These are phyloP conservation scores for Irpex sp. DNA, from an alignment of 1,284 basidiomycete species.

Conservation along the genomic window DNA sequence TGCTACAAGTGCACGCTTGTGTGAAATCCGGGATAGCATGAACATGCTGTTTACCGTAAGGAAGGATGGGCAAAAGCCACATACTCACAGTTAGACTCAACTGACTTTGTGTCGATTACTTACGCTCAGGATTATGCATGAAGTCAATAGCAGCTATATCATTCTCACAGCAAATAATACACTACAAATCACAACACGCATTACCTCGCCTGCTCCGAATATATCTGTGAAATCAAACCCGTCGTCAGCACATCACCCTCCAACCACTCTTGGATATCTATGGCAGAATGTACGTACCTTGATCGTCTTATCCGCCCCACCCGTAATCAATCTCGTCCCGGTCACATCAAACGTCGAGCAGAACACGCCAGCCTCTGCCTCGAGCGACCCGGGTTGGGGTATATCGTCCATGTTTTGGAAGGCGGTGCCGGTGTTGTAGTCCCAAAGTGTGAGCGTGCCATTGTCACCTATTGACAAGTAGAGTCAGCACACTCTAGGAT, in stretches of 20 bases:
- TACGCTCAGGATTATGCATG: too few relatives aligned
- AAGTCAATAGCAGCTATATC: not conserved
- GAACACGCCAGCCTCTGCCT: slow-evolving; percentile 94
- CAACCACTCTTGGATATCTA: too few relatives aligned
- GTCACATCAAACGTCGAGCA: slow-evolving; percentile 97
- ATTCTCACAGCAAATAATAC: not conserved
- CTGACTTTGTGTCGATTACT: too few relatives aligned
- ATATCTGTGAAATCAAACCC: too few relatives aligned
- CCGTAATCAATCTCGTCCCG: slow-evolving; percentile 92
- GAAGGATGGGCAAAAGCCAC: too few relatives aligned
- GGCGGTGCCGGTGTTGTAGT: slow-evolving; percentile 90
- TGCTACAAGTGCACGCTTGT: too few relatives aligned
- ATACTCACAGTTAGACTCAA: too few relatives aligned
- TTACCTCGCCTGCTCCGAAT: too few relatives aligned
- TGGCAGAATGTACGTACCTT: slow-evolving; percentile 51
- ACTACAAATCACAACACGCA: too few relatives aligned
- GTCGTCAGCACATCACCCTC: too few relatives aligned
- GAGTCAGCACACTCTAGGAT: not conserved
- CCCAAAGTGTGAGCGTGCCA: slow-evolving; percentile 88
- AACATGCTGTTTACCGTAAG: too few relatives aligned
- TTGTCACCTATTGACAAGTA: slow-evolving; percentile 65
- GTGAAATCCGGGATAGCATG: too few relatives aligned
- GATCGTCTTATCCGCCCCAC: slow-evolving; percentile 98
- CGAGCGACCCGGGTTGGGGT: slow-evolving; percentile 94
- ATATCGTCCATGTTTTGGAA: slow-evolving; percentile 95